Percentiles rank a stretch among this genome's conserved stretches.
Conservation (phyloP, 768 basidiomycete genomes). For the Scleroderma bovista region DNA sequence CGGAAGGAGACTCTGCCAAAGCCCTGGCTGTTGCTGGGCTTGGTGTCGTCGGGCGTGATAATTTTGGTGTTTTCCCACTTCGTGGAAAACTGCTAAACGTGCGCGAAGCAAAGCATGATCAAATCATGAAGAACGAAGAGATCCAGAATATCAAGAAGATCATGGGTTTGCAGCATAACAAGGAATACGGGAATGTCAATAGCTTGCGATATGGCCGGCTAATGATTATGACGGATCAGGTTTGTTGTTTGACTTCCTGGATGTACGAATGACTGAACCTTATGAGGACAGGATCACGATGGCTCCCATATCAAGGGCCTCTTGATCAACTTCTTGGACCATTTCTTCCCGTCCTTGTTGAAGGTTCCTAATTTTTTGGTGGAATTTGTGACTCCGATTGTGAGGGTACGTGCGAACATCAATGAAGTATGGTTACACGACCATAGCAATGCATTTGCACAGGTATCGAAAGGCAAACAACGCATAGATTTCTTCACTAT, state of each 20-base stretch:
- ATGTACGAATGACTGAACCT: not conserved
- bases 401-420: constrained; percentile 50
- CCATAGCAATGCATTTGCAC: not conserved
- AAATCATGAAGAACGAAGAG: constrained; percentile 98
- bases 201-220: constrained; percentile 87
- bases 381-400: constrained; percentile 98
- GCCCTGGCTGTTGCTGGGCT: constrained; percentile 93
- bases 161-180: constrained; percentile 91
- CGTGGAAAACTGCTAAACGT: constrained; percentile 97
- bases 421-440: constrained; percentile 17
- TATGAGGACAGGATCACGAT: constrained; percentile 84
- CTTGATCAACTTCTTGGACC: constrained; percentile 95
- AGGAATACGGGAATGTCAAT: constrained; percentile 65
- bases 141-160: constrained; percentile 98
- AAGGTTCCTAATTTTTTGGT: constrained; percentile 89
- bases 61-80: constrained; percentile 96
- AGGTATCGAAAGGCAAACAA: constrained; percentile 78
- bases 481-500: constrained; percentile 92
- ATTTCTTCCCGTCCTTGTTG: constrained; percentile 92
- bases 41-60: constrained; percentile 90
- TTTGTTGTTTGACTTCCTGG: constrained; percentile 28
- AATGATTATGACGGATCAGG: constrained; percentile 99
- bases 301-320: constrained; percentile 99
- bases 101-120: constrained; percentile 91
- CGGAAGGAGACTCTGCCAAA: constrained; percentile 99